phyloP scores from a whole-genome alignment of 306 rosid genomes.

The Vicia sativa region DNA sequence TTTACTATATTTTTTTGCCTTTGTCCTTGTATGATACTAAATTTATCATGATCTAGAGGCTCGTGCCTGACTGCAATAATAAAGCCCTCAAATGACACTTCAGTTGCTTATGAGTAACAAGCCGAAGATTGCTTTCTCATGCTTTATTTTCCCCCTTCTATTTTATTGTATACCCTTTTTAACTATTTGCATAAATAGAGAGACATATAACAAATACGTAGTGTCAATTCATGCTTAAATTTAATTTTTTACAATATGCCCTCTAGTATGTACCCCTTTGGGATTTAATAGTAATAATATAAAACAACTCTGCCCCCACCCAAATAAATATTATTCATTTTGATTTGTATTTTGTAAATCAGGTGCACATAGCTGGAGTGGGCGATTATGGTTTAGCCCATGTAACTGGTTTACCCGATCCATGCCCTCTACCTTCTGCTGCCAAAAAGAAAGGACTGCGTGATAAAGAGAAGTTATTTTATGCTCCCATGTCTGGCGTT shows the following conservation, averaged over 20 bases:
- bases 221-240: constrained; percentile 8
- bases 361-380: constrained; percentile 97
- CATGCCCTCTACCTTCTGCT: constrained; percentile 96
- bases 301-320: neutral
- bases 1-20: neutral
- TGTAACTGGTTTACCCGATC: constrained; percentile 71
- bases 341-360: constrained; percentile 44
- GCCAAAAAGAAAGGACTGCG: constrained; percentile 98
- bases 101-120: constrained; percentile 26
- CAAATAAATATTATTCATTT: constrained; percentile 1
- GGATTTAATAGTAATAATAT: neutral
- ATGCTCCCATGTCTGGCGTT: constrained; percentile 96
- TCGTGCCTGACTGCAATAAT: neutral
- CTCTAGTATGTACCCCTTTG: no score
- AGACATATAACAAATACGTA: neutral
- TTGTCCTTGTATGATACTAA: neutral
- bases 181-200: neutral
- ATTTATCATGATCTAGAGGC: neutral
- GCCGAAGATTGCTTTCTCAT: constrained; percentile 5
- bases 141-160: neutral
- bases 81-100: constrained; percentile 4
- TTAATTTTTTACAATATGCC: neutral
- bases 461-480: constrained; percentile 84
- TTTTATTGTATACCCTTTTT: neutral
- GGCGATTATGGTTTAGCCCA: constrained; percentile 80